Evolutionary conservation across 192 early-diverging fungal species (phyloP).

Genomic region (Podila horticola): DNA sequence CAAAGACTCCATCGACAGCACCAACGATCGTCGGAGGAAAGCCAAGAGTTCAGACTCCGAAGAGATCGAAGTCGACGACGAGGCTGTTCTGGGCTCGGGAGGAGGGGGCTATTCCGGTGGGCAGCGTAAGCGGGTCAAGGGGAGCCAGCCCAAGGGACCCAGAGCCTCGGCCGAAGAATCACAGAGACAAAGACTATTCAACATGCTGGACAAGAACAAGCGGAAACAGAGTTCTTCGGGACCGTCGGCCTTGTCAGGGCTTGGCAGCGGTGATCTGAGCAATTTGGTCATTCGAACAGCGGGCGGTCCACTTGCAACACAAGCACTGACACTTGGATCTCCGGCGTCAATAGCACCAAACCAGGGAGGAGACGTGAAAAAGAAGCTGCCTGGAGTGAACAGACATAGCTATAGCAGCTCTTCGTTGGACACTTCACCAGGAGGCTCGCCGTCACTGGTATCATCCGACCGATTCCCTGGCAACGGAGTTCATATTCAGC

Average conservation of each 20-base stretch:
- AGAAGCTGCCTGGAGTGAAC: slow-evolving; percentile 38
- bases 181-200: slow-evolving; percentile 32
- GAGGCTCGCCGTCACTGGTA: slow-evolving; percentile 7
- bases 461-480: slow-evolving; percentile 15
- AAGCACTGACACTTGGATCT: background rate
- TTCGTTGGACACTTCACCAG: background rate
- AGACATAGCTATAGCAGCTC: slow-evolving; percentile 16
- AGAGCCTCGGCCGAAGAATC: slow-evolving; percentile 36
- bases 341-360: slow-evolving; percentile 2
- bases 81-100: slow-evolving; percentile 29
- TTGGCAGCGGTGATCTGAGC: slow-evolving; percentile 28
- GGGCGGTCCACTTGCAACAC: slow-evolving; percentile 10
- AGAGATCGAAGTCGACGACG: slow-evolving; percentile 48
- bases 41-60: slow-evolving; percentile 33
- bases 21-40: slow-evolving; percentile 18
- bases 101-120: background rate
- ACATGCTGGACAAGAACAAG: slow-evolving; percentile 34
- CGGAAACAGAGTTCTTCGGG: slow-evolving; percentile 17
- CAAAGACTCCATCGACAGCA: slow-evolving; percentile 8
- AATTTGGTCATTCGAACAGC: slow-evolving; percentile 35
- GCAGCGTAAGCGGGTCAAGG: slow-evolving; percentile 25
- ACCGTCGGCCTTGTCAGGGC: background rate
- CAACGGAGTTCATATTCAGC: slow-evolving; percentile 5
- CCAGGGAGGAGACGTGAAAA: slow-evolving; percentile 21
- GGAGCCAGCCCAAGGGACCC: background rate